Evolutionary conservation across 176 grass and related monocot genomes (phyloP).

Genomic region (Canna indica): DNA sequence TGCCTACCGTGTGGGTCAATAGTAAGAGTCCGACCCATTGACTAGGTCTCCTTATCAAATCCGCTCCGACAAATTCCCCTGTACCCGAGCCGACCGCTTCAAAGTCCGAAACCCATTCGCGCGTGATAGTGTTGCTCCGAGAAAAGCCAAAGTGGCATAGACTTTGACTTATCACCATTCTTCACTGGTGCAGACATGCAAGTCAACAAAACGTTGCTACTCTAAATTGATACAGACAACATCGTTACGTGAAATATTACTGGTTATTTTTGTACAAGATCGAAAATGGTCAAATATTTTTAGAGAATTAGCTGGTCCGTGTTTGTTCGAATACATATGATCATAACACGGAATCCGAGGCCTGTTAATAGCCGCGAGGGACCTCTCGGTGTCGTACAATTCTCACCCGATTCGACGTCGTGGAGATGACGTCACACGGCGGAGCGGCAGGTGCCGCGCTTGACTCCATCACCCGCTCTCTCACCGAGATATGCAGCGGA

Average conservation of each 20-base stretch:
- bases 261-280: too few relatives aligned
- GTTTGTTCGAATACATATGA: background rate
- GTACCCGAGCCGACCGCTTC: too few relatives aligned
- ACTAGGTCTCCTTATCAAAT: background rate
- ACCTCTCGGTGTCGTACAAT: background rate
- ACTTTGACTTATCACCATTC: too few relatives aligned
- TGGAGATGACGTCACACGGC: background rate
- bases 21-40: background rate
- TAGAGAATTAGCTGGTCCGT: background rate
- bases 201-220: too few relatives aligned
- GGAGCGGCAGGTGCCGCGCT: conserved; percentile 4
- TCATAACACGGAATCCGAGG: background rate
- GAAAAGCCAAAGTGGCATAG: too few relatives aligned
- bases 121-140: too few relatives aligned
- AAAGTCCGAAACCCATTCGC: too few relatives aligned
- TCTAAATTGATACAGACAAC: background rate
- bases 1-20: background rate
- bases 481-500: conserved; percentile 6
- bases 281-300: background rate
- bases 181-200: too few relatives aligned
- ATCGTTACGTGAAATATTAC: background rate
- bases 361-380: background rate
- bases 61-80: too few relatives aligned
- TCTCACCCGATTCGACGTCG: background rate
- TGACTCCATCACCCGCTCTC: background rate